These are phyloP conservation scores for Ceratobasidium sp. DNA, from an alignment of 1,284 basidiomycete genomes.

Conservation along the genomic window DNA sequence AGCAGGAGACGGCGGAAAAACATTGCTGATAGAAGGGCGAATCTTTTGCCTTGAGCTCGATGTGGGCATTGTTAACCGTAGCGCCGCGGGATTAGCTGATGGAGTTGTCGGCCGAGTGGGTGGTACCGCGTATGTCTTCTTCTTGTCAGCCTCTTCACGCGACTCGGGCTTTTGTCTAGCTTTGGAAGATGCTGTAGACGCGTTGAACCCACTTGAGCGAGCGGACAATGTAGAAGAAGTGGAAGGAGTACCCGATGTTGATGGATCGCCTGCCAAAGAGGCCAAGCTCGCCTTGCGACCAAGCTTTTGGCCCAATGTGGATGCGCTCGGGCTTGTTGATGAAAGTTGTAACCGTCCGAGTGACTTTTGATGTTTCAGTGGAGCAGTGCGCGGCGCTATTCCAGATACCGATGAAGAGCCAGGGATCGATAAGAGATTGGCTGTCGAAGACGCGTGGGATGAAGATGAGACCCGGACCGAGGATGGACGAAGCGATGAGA, in stretches of 20 bases:
- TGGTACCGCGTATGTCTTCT: conserved; percentile 62
- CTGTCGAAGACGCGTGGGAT: conserved; percentile 24
- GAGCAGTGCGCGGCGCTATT: conserved; percentile 23
- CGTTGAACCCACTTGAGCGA: conserved; percentile 64
- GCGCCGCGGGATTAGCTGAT: conserved; percentile 70
- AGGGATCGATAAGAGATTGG: conserved; percentile 29
- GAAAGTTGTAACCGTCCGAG: conserved; percentile 35
- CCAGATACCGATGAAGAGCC: conserved; percentile 33
- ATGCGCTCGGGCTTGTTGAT: background rate
- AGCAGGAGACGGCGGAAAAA: conserved; percentile 64
- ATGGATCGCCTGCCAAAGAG: conserved; percentile 37
- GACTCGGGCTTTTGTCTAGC: conserved; percentile 65
- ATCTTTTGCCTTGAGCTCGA: conserved; percentile 68
- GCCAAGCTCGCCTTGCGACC: conserved; percentile 43
- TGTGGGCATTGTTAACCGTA: conserved; percentile 85
- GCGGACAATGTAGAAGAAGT: conserved; percentile 31
- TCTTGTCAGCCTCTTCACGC: conserved; percentile 36
- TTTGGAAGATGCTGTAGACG: conserved; percentile 75
- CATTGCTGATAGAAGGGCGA: conserved; percentile 71
- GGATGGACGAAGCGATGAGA: conserved; percentile 37
- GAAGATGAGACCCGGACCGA: conserved; percentile 17
- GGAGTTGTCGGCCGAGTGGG: conserved; percentile 76
- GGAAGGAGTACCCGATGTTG: conserved; percentile 31
- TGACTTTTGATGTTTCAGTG: conserved; percentile 44
- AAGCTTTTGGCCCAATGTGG: conserved; percentile 17